Conservation (phyloP, 1,284 basidiomycete genomes). For the Sutorius eximius region DNA sequence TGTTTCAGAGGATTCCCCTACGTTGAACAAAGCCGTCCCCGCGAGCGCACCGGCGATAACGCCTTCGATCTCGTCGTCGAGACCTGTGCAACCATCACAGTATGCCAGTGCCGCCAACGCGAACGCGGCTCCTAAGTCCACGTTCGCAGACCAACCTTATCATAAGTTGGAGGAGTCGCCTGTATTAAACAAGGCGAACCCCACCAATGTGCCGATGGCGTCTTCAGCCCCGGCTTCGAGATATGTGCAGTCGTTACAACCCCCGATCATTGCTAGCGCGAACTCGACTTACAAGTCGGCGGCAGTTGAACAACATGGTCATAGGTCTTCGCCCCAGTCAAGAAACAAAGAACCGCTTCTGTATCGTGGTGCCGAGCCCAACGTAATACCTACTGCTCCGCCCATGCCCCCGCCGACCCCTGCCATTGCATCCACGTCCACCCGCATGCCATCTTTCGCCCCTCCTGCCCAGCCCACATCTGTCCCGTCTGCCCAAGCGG, state of each 20-base stretch:
- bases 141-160: constrained; percentile 9
- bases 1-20: constrained; percentile 24
- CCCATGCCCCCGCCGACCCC: constrained; percentile 25
- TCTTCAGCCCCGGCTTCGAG: constrained; percentile 8
- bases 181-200: background rate
- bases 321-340: constrained; percentile 26
- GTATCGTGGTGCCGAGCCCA: constrained; percentile 14
- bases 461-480: constrained; percentile 24
- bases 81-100: constrained; percentile 15
- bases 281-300: constrained; percentile 6
- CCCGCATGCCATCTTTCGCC: constrained; percentile 24
- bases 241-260: constrained; percentile 14
- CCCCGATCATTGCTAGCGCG: constrained; percentile 1
- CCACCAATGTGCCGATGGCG: background rate
- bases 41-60: background rate
- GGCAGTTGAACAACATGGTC: constrained; percentile 11
- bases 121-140: constrained; percentile 6
- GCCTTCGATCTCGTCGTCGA: constrained; percentile 4
- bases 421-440: constrained; percentile 1
- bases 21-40: constrained; percentile 14
- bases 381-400: constrained; percentile 5
- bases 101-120: constrained; percentile 1
- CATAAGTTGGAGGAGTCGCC: constrained; percentile 5
- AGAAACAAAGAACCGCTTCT: constrained; percentile 20
- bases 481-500: constrained; percentile 3